Conservation (phyloP, 225 moss, liverwort and hornwort species). For the Lunularia cruciata region DNA sequence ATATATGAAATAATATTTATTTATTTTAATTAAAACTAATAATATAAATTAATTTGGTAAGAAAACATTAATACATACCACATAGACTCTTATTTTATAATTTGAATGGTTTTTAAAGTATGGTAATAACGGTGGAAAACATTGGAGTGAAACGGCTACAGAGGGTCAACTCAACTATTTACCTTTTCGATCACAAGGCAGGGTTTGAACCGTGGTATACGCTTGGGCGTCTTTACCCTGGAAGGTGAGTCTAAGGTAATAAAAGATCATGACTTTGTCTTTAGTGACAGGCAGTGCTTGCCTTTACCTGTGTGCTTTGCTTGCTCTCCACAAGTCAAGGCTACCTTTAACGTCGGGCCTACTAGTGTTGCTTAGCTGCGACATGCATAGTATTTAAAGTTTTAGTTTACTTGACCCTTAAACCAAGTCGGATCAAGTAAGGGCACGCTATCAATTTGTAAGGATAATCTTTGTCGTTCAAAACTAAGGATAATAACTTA, state of each 20-base stretch:
- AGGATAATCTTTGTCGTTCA: too few species aligned
- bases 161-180: too few species aligned
- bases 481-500: too few species aligned
- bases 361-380: not conserved
- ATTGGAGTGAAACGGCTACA: too few species aligned
- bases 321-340: slow-evolving; percentile 8
- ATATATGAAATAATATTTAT: too few species aligned
- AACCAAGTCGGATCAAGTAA: not conserved
- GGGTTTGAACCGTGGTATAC: not conserved
- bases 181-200: too few species aligned
- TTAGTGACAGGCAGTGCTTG: not conserved
- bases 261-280: not conserved
- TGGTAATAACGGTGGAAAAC: too few species aligned
- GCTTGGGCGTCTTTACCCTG: not conserved
- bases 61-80: too few species aligned
- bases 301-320: not conserved
- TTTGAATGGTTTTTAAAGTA: too few species aligned
- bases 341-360: not conserved
- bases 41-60: too few species aligned
- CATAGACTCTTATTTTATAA: too few species aligned
- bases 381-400: not conserved
- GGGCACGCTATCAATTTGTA: not conserved
- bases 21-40: too few species aligned
- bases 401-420: not conserved
- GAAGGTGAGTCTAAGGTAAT: not conserved